Evolutionary conservation across 2,329 filamentous ascomycete species (phyloP), one percentile per base, ranked within the genome.

Genomic region (Oidium heveae): DNA sequence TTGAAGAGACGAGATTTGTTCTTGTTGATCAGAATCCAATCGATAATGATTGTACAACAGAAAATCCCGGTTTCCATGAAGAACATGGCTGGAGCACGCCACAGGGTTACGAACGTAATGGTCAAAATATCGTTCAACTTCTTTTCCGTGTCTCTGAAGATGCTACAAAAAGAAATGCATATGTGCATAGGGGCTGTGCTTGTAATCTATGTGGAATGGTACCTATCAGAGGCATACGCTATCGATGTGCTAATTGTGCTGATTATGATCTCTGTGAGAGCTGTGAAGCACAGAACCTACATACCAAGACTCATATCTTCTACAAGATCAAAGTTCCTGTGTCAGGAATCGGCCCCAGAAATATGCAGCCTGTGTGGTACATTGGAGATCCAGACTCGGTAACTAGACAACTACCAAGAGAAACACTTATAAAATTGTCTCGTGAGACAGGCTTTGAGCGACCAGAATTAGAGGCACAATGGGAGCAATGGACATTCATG

Each of bases 401-500:
- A 61, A 72, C 77, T 18, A 74, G 77, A 20, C 78, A 72, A 47
- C 72, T 96, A n/a, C 77, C 80, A 0, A 74, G 78, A 28, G 66
- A 71, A 1, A 68, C 91, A 39, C 80, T 85, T 54, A 75, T 79
- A 54, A 80, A 79, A 56, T 72, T 88, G 55, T 77, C 78, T 33
- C 74, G 74, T 55, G 80, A 85, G 57, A 87, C 84, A 0, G 79
- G 79, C 18, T 85, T 93, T 67, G 87, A 95, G 63, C 77, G 83
- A 32, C 82, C 86, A 1, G 86, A 94, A 66, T 71, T 98, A 6
- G 89, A 96, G 68, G 89, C 88, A 7, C 77, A 94, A 44, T 96
- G 88, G 82, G 89, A 96, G 63, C 89, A 96, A 64, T 98, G 94
- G 75, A 88, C 85, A 5, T 95, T 88, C 65, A 81, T 95, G 68